Conservation (phyloP, 106 monocot species). For the Dendrobium huoshanense region DNA sequence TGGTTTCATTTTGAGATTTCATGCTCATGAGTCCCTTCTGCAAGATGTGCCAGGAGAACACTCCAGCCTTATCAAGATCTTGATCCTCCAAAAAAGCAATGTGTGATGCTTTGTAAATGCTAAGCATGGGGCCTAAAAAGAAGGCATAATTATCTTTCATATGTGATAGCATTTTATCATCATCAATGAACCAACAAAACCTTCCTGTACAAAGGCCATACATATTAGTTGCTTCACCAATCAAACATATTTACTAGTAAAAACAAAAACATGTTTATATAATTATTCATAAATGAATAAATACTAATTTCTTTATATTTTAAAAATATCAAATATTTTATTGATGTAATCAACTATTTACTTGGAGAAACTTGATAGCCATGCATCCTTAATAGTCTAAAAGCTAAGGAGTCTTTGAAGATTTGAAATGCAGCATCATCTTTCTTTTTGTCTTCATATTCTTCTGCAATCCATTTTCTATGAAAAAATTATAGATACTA, state of each 20-base stretch:
- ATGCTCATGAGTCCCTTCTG: not conserved
- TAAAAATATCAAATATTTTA: no score
- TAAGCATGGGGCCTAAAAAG: conserved; percentile 15
- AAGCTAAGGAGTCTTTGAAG: no score
- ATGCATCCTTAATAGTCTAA: no score
- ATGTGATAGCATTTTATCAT: conserved; percentile 6
- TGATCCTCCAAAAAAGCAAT: conserved; percentile 10
- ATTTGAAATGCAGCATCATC: no score
- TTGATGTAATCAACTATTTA: no score
- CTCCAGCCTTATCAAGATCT: conserved; percentile 19
- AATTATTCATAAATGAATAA: no score
- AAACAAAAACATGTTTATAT: no score
- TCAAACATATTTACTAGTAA: no score
- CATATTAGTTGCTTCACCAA: no score
- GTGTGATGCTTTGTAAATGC: conserved; percentile 26
- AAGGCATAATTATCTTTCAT: conserved; percentile 18
- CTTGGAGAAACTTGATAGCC: no score
- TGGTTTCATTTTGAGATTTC: not conserved
- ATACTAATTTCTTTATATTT: no score
- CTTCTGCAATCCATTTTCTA: not conserved
- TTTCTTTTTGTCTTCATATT: not conserved
- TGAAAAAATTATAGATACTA: not conserved
- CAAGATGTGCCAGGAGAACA: conserved; percentile 9
- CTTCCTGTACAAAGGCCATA: not conserved
- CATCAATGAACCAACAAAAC: conserved; percentile 23